phyloP scores from a whole-genome alignment of 768 basidiomycete genomes.

The Tricholoma sp. region DNA sequence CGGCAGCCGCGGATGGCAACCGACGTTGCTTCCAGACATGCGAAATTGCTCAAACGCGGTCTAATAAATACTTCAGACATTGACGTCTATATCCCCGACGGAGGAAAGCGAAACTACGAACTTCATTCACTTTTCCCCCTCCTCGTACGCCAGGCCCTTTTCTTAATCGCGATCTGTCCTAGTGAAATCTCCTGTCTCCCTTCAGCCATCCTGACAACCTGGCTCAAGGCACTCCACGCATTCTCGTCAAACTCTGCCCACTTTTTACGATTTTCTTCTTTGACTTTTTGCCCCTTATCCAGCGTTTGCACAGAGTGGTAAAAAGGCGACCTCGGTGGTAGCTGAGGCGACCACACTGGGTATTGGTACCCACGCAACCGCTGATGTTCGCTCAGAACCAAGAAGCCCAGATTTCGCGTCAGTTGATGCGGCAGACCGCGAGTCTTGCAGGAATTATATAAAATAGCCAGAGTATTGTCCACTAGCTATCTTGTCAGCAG shows the following conservation, averaged over 20 bases:
- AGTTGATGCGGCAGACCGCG: conserved; percentile 59
- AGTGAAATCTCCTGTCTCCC: conserved; percentile 44
- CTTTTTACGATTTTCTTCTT: conserved; percentile 11
- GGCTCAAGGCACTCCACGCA: conserved; percentile 44
- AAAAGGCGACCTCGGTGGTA: conserved; percentile 12
- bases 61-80: neutral
- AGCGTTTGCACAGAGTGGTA: neutral
- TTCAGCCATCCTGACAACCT: conserved; percentile 57
- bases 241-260: conserved; percentile 27
- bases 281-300: neutral
- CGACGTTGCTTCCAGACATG: conserved; percentile 1
- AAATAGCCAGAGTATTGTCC: conserved; percentile 58
- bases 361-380: conserved; percentile 16
- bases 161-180: conserved; percentile 30
- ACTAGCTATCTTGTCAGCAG: conserved; percentile 34
- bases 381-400: conserved; percentile 31
- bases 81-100: neutral
- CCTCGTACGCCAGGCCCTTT: neutral
- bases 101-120: neutral
- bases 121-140: neutral
- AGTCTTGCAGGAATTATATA: conserved; percentile 57
- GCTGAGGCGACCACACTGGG: conserved; percentile 36
- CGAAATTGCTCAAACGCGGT: neutral
- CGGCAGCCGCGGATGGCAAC: neutral
- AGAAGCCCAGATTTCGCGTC: conserved; percentile 48